Evolutionary conservation across 495 filamentous ascomycete genomes (phyloP).

Genomic region (Emericellopsis terricola): DNA sequence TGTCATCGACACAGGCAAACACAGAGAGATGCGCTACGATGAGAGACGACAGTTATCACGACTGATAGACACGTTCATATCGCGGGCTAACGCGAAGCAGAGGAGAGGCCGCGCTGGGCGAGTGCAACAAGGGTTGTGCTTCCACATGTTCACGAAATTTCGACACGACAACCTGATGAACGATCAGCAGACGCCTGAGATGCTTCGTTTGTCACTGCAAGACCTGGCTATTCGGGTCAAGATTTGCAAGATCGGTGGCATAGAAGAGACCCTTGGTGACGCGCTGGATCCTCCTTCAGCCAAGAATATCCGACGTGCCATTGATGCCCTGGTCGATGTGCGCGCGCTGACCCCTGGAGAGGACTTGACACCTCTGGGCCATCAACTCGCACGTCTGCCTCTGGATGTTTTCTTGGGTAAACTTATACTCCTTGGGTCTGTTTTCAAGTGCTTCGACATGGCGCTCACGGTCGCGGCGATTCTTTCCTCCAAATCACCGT

Average conservation of each 20-base stretch:
- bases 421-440: conserved; percentile 61
- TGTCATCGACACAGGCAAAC: conserved; percentile 86
- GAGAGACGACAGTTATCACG: conserved; percentile 80
- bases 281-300: conserved; percentile 78
- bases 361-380: conserved; percentile 70
- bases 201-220: conserved; percentile 83
- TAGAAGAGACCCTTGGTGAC: conserved; percentile 75
- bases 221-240: conserved; percentile 93
- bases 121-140: conserved; percentile 85
- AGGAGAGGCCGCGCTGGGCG: conserved; percentile 87
- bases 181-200: conserved; percentile 87
- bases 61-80: conserved; percentile 83
- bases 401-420: conserved; percentile 92
- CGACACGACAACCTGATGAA: conserved; percentile 65
- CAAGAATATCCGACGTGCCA: conserved; percentile 79
- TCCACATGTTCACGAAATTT: conserved; percentile 82
- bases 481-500: conserved; percentile 86
- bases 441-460: conserved; percentile 83
- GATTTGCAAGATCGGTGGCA: conserved; percentile 82
- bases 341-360: conserved; percentile 68
- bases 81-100: conserved; percentile 85
- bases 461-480: conserved; percentile 81
- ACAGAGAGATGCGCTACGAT: conserved; percentile 92
- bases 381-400: conserved; percentile 72
- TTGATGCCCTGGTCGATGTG: conserved; percentile 85